These are phyloP conservation scores for Neurospora tetrasperma DNA, from an alignment of 495 filamentous ascomycete species.

Conservation along the genomic window DNA sequence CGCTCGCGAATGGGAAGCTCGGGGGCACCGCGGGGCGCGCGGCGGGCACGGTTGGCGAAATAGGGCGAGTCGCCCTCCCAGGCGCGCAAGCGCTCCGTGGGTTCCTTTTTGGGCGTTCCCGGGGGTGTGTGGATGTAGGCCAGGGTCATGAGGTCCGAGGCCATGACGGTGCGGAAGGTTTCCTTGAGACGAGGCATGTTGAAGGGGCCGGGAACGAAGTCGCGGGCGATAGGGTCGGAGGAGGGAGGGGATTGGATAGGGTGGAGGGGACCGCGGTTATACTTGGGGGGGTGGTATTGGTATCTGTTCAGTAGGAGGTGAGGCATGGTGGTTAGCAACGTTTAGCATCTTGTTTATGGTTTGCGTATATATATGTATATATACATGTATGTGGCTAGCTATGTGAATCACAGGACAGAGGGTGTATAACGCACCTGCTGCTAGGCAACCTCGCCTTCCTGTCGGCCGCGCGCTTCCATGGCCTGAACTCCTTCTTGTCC, in stretches of 20 bases:
- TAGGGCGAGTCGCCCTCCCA: constrained; percentile 92
- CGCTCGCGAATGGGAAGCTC: constrained; percentile 61
- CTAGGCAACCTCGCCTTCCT: constrained; percentile 29
- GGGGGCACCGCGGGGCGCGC: constrained; percentile 60
- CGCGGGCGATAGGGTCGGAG: constrained; percentile 76
- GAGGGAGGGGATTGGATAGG: constrained; percentile 76
- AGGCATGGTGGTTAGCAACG: not conserved
- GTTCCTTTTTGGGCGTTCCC: constrained; percentile 52
- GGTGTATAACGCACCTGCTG: constrained; percentile 21
- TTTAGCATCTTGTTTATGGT: too few relatives aligned
- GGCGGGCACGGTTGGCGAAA: constrained; percentile 78
- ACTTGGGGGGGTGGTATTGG: constrained; percentile 85
- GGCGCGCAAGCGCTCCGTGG: constrained; percentile 60
- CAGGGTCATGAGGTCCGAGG: constrained; percentile 83
- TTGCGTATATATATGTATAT: too few relatives aligned
- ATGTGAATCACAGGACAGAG: not conserved
- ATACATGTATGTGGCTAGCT: too few relatives aligned
- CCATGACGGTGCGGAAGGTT: constrained; percentile 76
- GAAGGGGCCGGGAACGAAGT: constrained; percentile 91
- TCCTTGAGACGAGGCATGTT: constrained; percentile 77
- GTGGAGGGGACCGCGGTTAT: constrained; percentile 85
- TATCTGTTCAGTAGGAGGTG: constrained; percentile 46
- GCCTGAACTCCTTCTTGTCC: constrained; percentile 26
- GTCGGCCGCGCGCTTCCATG: constrained; percentile 34
- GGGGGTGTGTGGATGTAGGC: constrained; percentile 72